These are phyloP conservation scores for Saccharomyces jurei DNA, from an alignment of 805 yeast genomes.

Conservation along the genomic window DNA sequence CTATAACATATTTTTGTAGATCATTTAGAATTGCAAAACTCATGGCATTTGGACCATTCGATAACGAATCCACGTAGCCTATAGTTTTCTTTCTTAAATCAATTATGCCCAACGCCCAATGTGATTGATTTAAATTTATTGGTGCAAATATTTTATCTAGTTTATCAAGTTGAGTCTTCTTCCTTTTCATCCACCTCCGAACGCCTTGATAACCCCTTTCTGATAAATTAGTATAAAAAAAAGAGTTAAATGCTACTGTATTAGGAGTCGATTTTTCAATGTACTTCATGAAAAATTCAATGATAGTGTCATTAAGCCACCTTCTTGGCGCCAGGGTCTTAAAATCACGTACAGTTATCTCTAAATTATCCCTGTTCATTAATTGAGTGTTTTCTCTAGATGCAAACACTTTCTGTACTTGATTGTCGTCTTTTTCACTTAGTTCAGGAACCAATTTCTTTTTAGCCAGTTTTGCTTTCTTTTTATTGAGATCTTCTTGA, in stretches of 20 bases:
- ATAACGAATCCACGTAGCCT: constrained; percentile 70
- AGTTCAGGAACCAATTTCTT: constrained; percentile 24
- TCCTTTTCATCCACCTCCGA: constrained; percentile 73
- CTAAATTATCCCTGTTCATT: constrained; percentile 38
- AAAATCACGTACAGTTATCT: constrained; percentile 58
- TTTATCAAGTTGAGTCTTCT: constrained; percentile 55
- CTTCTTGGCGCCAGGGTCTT: constrained; percentile 57
- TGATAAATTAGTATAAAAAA: constrained; percentile 69
- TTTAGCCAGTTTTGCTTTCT: constrained; percentile 8
- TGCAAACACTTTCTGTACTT: constrained; percentile 25
- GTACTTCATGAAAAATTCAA: constrained; percentile 63
- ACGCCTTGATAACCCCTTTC: constrained; percentile 75
- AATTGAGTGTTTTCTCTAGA: constrained; percentile 22
- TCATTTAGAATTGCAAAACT: constrained; percentile 35
- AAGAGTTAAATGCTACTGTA: constrained; percentile 75
- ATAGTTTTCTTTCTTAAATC: constrained; percentile 54
- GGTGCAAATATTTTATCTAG: constrained; percentile 71
- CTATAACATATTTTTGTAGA: constrained; percentile 53
- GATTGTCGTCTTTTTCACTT: constrained; percentile 14
- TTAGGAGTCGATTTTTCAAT: constrained; percentile 30
- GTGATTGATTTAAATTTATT: constrained; percentile 72
- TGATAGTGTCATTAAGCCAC: constrained; percentile 90
- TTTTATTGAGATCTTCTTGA: constrained; percentile 27
- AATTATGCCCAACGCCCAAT: constrained; percentile 85
- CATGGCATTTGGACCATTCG: constrained; percentile 32